Evolutionary conservation across 1,139 yeast species (phyloP).

Genomic region (Scheffersomyces illinoinensis): DNA sequence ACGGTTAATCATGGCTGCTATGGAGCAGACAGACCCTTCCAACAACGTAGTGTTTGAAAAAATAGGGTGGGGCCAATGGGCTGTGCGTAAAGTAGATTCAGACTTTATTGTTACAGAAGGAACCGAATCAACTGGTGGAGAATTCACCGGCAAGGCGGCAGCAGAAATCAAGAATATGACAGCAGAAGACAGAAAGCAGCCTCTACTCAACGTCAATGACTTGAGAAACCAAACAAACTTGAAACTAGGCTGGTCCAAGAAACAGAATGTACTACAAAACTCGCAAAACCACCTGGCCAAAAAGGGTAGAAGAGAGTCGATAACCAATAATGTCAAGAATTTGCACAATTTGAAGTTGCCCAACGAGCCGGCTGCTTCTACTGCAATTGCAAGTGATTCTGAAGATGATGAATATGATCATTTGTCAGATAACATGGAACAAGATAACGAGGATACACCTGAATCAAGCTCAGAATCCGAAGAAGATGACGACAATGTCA

Average conservation of each 20-base stretch:
- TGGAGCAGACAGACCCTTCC: conserved; percentile 63
- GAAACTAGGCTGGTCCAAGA: conserved; percentile 49
- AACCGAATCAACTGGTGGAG: conserved; percentile 21
- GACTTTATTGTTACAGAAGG: conserved; percentile 52
- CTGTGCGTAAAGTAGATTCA: conserved; percentile 60
- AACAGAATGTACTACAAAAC: conserved; percentile 18
- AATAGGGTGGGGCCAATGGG: conserved; percentile 99
- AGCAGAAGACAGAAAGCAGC: conserved; percentile 10
- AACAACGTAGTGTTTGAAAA: conserved; percentile 78
- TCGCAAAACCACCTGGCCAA: conserved; percentile 6
- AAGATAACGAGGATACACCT: conserved; percentile 24
- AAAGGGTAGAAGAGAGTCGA: conserved; percentile 51
- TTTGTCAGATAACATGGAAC: conserved; percentile 18
- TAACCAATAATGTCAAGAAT: conserved; percentile 48
- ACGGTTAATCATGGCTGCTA: conserved; percentile 83
- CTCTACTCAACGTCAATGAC: conserved; percentile 36
- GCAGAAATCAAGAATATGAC: conserved; percentile 5
- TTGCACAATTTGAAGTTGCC: conserved; percentile 51
- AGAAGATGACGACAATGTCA: conserved; percentile 30
- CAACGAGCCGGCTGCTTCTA: conserved; percentile 20
- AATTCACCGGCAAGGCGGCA: background rate
- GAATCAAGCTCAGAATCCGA: conserved; percentile 14
- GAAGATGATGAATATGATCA: conserved; percentile 36
- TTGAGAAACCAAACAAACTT: conserved; percentile 41
- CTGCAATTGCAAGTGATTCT: conserved; percentile 43